Conservation (phyloP, 768 basidiomycete genomes). For the Crassisporium funariophilum region DNA sequence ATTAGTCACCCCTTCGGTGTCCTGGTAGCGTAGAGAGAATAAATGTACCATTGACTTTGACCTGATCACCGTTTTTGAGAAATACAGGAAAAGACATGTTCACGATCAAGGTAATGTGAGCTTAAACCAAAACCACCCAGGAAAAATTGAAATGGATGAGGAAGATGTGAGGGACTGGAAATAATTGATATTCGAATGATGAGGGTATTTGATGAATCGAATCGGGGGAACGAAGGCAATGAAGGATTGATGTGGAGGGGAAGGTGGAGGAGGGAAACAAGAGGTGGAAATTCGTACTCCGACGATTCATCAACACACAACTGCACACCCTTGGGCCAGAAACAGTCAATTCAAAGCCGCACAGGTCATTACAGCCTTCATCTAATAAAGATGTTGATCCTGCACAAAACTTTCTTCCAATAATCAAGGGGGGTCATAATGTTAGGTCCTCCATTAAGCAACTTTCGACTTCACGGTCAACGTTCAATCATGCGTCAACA, state of each 20-base stretch:
- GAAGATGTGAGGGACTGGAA: conserved; percentile 21
- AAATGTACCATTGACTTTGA: conserved; percentile 82
- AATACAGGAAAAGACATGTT: conserved; percentile 52
- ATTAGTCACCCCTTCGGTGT: conserved; percentile 17
- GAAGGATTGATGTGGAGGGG: conserved; percentile 31
- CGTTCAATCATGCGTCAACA: no score
- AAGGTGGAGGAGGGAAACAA: conserved; percentile 42
- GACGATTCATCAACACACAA: conserved; percentile 35
- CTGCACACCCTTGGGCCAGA: no score
- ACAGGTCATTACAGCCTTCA: no score
- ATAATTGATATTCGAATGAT: conserved; percentile 22
- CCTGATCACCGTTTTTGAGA: conserved; percentile 82
- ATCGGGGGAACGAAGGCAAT: conserved; percentile 23
- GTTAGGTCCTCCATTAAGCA: no score
- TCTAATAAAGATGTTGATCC: no score
- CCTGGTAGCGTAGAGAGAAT: conserved; percentile 18
- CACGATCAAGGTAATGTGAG: conserved; percentile 28
- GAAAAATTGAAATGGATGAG: conserved; percentile 33
- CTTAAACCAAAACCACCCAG: conserved; percentile 29
- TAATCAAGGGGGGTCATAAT: no score
- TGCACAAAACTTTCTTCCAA: no score
- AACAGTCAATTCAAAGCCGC: no score
- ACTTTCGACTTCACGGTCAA: no score
- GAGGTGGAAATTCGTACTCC: conserved; percentile 46
- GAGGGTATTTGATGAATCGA: conserved; percentile 21